Percentiles rank a stretch among this genome's conserved stretches.
phyloP scores from a whole-genome alignment of 202 grass and related monocot genomes.

The Tripidium arundinaceum region DNA sequence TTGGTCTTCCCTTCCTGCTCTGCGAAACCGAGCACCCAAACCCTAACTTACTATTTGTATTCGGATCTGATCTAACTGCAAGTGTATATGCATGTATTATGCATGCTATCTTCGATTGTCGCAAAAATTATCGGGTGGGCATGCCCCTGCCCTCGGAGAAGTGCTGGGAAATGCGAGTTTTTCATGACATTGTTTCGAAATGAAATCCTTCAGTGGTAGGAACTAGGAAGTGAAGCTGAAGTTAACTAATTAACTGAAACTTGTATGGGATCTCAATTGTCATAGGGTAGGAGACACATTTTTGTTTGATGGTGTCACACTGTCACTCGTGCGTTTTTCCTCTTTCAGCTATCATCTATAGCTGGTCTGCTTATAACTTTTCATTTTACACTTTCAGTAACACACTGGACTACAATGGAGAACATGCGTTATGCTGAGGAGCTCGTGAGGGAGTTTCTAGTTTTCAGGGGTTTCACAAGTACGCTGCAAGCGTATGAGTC shows the following conservation, averaged over 20 bases:
- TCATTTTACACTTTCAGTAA: conserved; percentile 17
- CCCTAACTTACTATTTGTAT: too few relatives aligned
- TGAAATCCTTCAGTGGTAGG: neutral
- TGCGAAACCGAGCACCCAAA: too few relatives aligned
- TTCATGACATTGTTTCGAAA: conserved; percentile 1
- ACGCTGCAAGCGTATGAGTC: conserved; percentile 73
- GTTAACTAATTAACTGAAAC: neutral
- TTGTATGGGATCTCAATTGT: neutral
- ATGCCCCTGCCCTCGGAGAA: neutral
- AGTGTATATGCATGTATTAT: too few relatives aligned
- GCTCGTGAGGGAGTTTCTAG: conserved; percentile 77
- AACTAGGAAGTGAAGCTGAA: too few relatives aligned
- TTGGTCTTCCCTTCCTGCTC: too few relatives aligned
- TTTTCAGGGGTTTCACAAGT: conserved; percentile 85
- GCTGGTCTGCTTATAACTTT: neutral
- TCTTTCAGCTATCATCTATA: neutral
- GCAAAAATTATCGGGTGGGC: too few relatives aligned
- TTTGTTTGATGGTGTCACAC: neutral
- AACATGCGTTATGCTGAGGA: conserved; percentile 83
- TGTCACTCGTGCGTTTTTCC: neutral
- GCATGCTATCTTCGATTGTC: too few relatives aligned
- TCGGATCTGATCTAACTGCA: too few relatives aligned
- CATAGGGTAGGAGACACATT: neutral
- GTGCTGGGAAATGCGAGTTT: neutral
- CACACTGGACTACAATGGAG: conserved; percentile 53